Evolutionary conservation across 1,139 yeast genomes (phyloP), one percentile per base, ranked within the genome.

Genomic region (Candida pseudoviswanathii): DNA sequence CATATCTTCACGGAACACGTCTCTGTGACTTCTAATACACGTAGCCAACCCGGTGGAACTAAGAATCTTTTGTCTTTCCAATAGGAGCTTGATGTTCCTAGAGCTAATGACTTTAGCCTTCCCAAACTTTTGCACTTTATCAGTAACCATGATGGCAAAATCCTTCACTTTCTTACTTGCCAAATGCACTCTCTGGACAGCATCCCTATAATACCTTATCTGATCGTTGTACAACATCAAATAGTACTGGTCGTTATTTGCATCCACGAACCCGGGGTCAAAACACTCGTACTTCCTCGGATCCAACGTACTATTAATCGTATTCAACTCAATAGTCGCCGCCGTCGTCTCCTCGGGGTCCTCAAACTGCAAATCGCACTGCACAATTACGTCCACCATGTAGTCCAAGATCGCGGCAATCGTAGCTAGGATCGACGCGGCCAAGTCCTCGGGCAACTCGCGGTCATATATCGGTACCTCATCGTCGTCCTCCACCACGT

Each of bases 1-100:
- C 90, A 88, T 84, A 51, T 88, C 94, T 63, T 90, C 96, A 48
- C 96, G 73, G 61, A 88, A 86, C 6, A 81, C 70, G 60, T 89
- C 96, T 52, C 92, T 71, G 11, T 82, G 74, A 48, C 85, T 80
- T 53, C 91, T 69, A 10, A 90, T 84, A 43, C 89, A 80, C 2
- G 87, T 78, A 0, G 86, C 78, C 36, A 90, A 70, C 0, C 91
- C 90, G 0, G 89, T 85, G 1, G 81, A 70, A 32, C 78, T 69
- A 41, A 89, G 66, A 2, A 77, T 68, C 10, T 68, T 67, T 58
- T 86, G 89, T 41, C 86, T 71, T 38, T 75, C 79, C 43, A 82
- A 58, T 41, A 90, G 66, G 9, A 76, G 70, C 0, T 65, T 67
- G 6, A 86, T 59, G 57, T 84, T 75, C 7, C 71, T 63, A 0